Evolutionary conservation across 2,329 filamentous ascomycete species (phyloP).

Genomic region (Venturia aucupariae): DNA sequence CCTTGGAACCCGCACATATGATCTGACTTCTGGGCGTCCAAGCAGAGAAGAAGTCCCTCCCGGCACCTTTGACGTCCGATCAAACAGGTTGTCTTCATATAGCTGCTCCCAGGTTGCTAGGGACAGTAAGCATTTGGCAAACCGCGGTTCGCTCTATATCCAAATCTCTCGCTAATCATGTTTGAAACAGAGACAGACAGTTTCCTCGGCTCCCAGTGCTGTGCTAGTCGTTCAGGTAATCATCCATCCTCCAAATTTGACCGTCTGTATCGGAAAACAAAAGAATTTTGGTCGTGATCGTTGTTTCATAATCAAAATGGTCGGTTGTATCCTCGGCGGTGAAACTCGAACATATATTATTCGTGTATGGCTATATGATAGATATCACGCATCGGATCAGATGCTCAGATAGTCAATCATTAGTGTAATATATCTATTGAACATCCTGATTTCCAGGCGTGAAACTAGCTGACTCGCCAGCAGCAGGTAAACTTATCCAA

Average conservation of each 20-base stretch:
- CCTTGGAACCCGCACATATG: neutral
- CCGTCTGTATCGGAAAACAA: neutral
- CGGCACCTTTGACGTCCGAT: neutral
- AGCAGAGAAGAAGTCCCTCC: too few relatives aligned
- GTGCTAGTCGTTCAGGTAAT: neutral
- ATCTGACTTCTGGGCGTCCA: too few relatives aligned
- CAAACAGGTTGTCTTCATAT: neutral
- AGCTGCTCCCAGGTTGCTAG: neutral
- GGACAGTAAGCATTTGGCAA: neutral
- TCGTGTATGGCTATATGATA: neutral
- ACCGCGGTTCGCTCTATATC: neutral
- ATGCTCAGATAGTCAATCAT: neutral
- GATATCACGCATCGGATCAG: neutral
- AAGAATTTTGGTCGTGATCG: too few relatives aligned
- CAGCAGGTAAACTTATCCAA: neutral
- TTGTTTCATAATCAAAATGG: neutral
- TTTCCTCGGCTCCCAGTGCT: neutral
- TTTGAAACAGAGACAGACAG: neutral
- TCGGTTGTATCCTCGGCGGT: neutral
- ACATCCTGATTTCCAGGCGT: neutral
- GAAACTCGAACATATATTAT: neutral
- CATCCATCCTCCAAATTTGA: neutral
- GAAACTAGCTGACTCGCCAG: neutral
- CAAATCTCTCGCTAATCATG: neutral
- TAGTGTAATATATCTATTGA: neutral